phyloP scores from a whole-genome alignment of 2,329 filamentous ascomycete genomes.

The Aspergillus quadrilineatus region DNA sequence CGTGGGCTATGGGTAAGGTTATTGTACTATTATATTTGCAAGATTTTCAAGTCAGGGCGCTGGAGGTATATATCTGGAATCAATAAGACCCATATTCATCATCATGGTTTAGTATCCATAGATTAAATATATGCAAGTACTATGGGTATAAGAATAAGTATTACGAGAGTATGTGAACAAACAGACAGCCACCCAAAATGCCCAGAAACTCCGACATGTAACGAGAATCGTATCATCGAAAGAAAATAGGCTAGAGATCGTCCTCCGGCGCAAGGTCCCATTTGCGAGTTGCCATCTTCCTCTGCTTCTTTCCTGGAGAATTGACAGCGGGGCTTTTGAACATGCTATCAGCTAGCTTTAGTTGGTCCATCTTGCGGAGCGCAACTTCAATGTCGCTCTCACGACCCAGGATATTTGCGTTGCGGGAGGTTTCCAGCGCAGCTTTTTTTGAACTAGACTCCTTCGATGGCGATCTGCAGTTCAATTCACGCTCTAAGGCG shows the following conservation, averaged over 20 bases:
- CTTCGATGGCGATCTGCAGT: constrained; percentile 63
- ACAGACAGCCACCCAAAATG: neutral
- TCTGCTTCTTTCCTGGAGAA: constrained; percentile 40
- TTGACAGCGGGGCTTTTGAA: constrained; percentile 25
- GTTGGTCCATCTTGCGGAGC: constrained; percentile 39
- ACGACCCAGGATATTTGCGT: constrained; percentile 32
- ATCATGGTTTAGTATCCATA: neutral
- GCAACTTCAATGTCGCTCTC: constrained; percentile 44
- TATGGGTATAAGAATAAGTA: constrained; percentile 1
- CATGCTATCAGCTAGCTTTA: constrained; percentile 39
- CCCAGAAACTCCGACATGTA: constrained; percentile 1
- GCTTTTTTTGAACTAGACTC: constrained; percentile 38
- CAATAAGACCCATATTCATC: too few relatives aligned
- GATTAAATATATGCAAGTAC: neutral
- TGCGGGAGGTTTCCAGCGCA: constrained; percentile 24
- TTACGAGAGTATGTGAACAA: neutral
- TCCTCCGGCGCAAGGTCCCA: constrained; percentile 49
- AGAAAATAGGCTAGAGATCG: constrained; percentile 17
- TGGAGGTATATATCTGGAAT: neutral
- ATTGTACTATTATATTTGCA: neutral
- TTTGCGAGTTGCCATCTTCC: constrained; percentile 48
- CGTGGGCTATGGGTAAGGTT: neutral
- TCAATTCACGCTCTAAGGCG: constrained; percentile 65
- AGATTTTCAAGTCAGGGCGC: neutral
- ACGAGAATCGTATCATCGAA: neutral